These are phyloP conservation scores for Brassica hybrid DNA, from an alignment of 441 rosid species.

Conservation along the genomic window DNA sequence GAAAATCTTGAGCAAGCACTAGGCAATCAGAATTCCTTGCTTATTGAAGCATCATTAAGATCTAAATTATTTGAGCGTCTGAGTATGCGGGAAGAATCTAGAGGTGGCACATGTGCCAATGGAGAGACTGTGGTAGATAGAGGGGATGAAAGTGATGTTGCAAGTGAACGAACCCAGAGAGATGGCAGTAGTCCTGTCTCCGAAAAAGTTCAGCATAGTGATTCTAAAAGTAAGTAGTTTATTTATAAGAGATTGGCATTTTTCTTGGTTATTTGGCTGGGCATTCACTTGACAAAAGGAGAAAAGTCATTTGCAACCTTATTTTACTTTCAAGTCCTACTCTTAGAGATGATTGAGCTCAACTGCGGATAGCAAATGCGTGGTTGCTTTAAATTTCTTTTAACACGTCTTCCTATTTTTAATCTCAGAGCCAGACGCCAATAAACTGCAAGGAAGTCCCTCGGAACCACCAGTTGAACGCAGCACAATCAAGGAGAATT, in stretches of 20 bases:
- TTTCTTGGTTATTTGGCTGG: constrained; percentile 13
- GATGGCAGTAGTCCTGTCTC: constrained; percentile 53
- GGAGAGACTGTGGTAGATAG: constrained; percentile 54
- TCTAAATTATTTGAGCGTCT: constrained; percentile 81
- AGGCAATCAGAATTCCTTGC: constrained; percentile 59
- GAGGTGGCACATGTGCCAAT: constrained; percentile 45
- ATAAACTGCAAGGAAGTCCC: constrained; percentile 46
- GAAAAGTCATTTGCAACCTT: constrained; percentile 2
- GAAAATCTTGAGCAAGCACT: constrained; percentile 46
- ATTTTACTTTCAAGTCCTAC: constrained; percentile 14
- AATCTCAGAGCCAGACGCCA: constrained; percentile 48
- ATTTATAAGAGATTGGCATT: constrained; percentile 7
- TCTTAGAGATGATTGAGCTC: constrained; percentile 23
- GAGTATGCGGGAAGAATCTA: constrained; percentile 55
- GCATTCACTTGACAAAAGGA: not conserved
- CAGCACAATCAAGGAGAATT: constrained; percentile 34
- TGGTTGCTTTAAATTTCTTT: constrained; percentile 31
- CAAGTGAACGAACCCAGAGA: constrained; percentile 68
- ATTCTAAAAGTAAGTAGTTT: constrained; percentile 57
- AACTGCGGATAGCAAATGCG: constrained; percentile 23
- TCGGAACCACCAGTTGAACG: constrained; percentile 46
- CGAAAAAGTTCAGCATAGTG: constrained; percentile 50
- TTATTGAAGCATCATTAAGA: constrained; percentile 85
- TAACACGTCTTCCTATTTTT: constrained; percentile 16
- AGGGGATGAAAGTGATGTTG: constrained; percentile 59